These are phyloP conservation scores for Pterulicium gracile DNA, from an alignment of 1,284 basidiomycete species.

Conservation along the genomic window DNA sequence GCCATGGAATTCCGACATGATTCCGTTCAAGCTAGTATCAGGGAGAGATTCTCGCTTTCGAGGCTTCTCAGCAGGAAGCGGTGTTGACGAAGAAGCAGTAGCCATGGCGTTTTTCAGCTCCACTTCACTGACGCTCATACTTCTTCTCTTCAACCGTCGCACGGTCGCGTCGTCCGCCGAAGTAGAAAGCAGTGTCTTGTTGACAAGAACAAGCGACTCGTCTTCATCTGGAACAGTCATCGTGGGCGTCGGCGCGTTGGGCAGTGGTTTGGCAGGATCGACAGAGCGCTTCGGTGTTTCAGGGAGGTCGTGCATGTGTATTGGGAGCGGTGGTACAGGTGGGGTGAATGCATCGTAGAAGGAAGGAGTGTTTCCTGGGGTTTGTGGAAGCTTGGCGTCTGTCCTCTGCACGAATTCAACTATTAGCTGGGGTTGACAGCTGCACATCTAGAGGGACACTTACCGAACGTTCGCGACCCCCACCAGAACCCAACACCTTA, in stretches of 20 bases:
- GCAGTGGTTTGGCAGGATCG: slow-evolving; percentile 19
- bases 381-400: slow-evolving; percentile 27
- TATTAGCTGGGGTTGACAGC: slow-evolving; percentile 6
- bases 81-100: slow-evolving; percentile 23
- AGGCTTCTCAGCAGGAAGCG: slow-evolving; percentile 19
- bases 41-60: slow-evolving; percentile 20
- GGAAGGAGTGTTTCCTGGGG: slow-evolving; percentile 15
- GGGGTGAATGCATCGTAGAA: slow-evolving; percentile 46
- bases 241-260: slow-evolving; percentile 19
- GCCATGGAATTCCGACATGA: slow-evolving; percentile 60
- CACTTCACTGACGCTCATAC: slow-evolving; percentile 63
- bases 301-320: not conserved
- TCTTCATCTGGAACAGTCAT: slow-evolving; percentile 34
- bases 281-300: not conserved
- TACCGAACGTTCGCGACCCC: slow-evolving; percentile 60
- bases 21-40: slow-evolving; percentile 41
- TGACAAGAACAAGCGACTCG: slow-evolving; percentile 43
- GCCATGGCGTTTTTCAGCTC: slow-evolving; percentile 41
- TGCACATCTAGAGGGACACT: slow-evolving; percentile 21
- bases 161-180: slow-evolving; percentile 15
- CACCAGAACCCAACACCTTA: slow-evolving; percentile 59
- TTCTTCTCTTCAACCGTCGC: slow-evolving; percentile 45
- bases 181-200: slow-evolving; percentile 26
- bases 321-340: slow-evolving; percentile 61
- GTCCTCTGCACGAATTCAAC: slow-evolving; percentile 26